A percentile compares a stretch with the other conserved stretches of the same genome.
phyloP scores from a whole-genome alignment of 225 moss, liverwort and hornwort species.

The Pseudisothecium myosuroides region DNA sequence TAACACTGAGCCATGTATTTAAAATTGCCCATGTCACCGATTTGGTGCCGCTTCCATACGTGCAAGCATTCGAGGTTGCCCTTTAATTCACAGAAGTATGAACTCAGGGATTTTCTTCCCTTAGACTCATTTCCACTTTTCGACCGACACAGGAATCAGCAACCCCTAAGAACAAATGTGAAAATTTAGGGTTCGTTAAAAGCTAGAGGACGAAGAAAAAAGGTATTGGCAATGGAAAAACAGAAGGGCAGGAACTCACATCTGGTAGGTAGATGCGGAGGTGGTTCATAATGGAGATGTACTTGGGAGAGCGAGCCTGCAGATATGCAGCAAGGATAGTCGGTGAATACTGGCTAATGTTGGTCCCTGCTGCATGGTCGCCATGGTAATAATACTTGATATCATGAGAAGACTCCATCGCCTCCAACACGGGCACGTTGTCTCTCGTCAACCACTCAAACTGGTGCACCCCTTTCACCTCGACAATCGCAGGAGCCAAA shows the following conservation, averaged over 20 bases:
- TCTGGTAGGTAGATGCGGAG: slow-evolving; percentile 96
- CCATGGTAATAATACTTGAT: slow-evolving; percentile 92
- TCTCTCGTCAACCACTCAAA: slow-evolving; percentile 94
- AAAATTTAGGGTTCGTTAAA: neutral
- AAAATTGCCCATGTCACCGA: neutral
- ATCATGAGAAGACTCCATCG: slow-evolving; percentile 77
- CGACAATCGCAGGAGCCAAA: slow-evolving; percentile 73
- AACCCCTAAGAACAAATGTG: neutral
- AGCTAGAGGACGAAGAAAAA: neutral
- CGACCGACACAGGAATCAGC: neutral
- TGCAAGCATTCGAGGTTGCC: neutral
- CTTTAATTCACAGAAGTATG: neutral
- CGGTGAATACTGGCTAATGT: slow-evolving; percentile 77
- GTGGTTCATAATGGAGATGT: slow-evolving; percentile 99
- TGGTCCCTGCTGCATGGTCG: slow-evolving; percentile 78
- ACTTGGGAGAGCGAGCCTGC: slow-evolving; percentile 93
- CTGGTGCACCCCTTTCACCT: slow-evolving; percentile 98
- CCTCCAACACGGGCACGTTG: slow-evolving; percentile 93
- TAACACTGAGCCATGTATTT: neutral
- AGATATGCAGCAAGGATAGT: slow-evolving; percentile 79
- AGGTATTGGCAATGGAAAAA: neutral
- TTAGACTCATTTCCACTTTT: neutral
- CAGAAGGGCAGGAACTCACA: slow-evolving; percentile 15
- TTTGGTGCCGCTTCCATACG: neutral
- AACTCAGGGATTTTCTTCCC: neutral